Evolutionary conservation across 768 basidiomycete species (phyloP), one percentile per base, ranked within the genome.

Genomic region (Podaxis mareebaensis): DNA sequence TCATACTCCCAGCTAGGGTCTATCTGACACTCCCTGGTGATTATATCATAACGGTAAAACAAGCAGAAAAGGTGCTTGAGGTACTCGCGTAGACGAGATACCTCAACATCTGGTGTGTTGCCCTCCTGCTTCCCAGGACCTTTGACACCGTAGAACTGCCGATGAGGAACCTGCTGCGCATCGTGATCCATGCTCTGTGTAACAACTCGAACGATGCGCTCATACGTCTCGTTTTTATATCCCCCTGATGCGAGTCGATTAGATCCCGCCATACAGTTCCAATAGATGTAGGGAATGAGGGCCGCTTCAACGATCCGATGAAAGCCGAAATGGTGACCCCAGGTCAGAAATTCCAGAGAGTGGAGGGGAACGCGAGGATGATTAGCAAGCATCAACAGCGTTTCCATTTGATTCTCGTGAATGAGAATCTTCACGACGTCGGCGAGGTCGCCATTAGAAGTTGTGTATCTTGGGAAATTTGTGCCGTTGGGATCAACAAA

Each of bases 361-460:
- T 17, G 17, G 10, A 81, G 68, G 0, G 75, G 74, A 4, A 77
- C 67, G 8, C 56, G 40, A 7, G 78, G 78, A 59, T 78, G 78
- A 11, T 73, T 70, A 10, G 77, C 77, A 42, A 78, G 68, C 70
- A 75, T 76, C 3, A 80, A 65, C 8, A 78, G 71, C 0, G 67
- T 53, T 2, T 64, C 60, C 62, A 77, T 67, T 26, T 76, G 64
- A 61, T 76, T 77, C 53, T 76, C 75, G 39, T 69, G 64, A 7
- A 79, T 63, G 17, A 79, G 73, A 26, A 78, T 67, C 53, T 78
- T 77, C 44, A 78, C 70, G 0, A 75, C 75, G 12, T 77, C 74
- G 1, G 75, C 75, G 5, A 79, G 68, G 24, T 72, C 68, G 5
- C 67, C 74, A 33, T 75, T 54, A 17, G 54, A 8, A 0, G 69